These are phyloP conservation scores for Plasmodium vivax DNA, from an alignment of 169 alveolate species.

Conservation along the genomic window DNA sequence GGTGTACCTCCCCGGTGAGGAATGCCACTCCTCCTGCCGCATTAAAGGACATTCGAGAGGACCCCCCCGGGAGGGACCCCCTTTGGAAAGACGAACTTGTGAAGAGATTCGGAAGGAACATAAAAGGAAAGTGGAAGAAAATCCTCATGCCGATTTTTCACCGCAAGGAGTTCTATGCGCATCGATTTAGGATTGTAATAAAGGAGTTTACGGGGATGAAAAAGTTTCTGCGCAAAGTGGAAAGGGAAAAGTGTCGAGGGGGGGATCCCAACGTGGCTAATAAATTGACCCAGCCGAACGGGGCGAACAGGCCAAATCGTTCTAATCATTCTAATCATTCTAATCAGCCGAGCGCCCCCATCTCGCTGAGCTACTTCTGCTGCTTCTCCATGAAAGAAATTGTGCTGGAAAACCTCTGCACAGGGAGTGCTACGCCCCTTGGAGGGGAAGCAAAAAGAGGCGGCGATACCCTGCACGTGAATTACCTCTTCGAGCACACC, in stretches of 20 bases:
- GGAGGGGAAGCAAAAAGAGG: background rate
- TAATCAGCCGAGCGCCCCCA: background rate
- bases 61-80: background rate
- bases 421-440: background rate
- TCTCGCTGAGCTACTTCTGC: constrained; percentile 37
- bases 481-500: constrained; percentile 34
- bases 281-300: background rate
- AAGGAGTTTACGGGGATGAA: constrained; percentile 57
- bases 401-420: background rate
- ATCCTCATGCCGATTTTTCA: constrained; percentile 46
- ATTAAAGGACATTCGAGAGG: background rate
- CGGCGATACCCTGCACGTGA: background rate
- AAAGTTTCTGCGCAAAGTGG: background rate
- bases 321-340: too few relatives aligned
- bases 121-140: constrained; percentile 62
- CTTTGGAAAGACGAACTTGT: constrained; percentile 19
- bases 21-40: background rate
- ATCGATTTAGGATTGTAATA: constrained; percentile 16
- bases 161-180: constrained; percentile 9
- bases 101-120: constrained; percentile 28
- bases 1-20: background rate
- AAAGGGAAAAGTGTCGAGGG: background rate
- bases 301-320: background rate
- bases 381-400: constrained; percentile 53
- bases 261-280: background rate